These are phyloP conservation scores for Goffeauzyma gilvescens DNA, from an alignment of 768 basidiomycete genomes.

Conservation along the genomic window DNA sequence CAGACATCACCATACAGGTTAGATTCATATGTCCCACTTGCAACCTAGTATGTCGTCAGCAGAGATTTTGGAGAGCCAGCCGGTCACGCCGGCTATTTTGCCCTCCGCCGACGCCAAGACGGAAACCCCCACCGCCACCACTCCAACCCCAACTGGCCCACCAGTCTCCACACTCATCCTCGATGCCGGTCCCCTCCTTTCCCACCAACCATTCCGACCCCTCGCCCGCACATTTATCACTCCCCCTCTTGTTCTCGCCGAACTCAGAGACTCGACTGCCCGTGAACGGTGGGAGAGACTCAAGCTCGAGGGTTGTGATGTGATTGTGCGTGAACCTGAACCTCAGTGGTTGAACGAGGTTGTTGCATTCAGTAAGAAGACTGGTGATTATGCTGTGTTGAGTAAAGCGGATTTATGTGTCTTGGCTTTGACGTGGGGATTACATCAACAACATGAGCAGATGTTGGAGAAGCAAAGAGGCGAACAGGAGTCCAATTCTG, in stretches of 20 bases:
- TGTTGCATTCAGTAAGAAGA: conserved; percentile 77
- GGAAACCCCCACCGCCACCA: no score
- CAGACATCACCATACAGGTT: no score
- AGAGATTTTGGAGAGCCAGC: no score
- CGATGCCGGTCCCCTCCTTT: conserved; percentile 82
- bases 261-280: conserved; percentile 72
- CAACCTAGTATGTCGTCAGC: no score
- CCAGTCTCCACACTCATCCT: conserved; percentile 50
- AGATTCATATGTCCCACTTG: no score
- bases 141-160: neutral
- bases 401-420: conserved; percentile 81
- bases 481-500: no score
- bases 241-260: conserved; percentile 71
- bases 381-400: conserved; percentile 83
- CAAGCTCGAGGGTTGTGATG: conserved; percentile 49
- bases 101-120: no score
- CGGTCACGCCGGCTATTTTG: no score
- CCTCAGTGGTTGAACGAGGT: conserved; percentile 36
- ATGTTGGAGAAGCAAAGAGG: conserved; percentile 18
- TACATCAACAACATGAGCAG: no score
- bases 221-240: conserved; percentile 70
- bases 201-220: conserved; percentile 63
- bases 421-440: conserved; percentile 63
- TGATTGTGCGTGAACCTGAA: conserved; percentile 53
- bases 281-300: conserved; percentile 44